Evolutionary conservation across 2,329 filamentous ascomycete species (phyloP), one percentile per base, ranked within the genome.

Genomic region (Amphichorda felina): DNA sequence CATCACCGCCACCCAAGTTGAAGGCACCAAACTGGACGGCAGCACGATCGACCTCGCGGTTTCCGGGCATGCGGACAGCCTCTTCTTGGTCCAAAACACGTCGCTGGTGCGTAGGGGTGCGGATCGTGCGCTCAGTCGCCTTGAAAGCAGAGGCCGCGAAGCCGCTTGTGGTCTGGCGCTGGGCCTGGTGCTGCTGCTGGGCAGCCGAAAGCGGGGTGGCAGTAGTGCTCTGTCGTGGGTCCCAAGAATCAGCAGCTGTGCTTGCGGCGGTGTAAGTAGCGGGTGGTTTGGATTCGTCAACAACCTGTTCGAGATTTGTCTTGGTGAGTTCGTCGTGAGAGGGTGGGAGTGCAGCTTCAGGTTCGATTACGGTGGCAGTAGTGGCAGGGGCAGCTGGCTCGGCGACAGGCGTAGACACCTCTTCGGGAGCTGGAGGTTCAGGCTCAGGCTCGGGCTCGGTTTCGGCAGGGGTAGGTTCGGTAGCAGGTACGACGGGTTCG

Each of bases 1-100:
- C 82, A 33, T 88, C 82, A 41, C 74, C 73, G 36, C 79, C 87
- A 53, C 84, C 88, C 50, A 98, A 60, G 52, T 82, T 93, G 68
- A 98, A 85, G 56, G 88, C 93, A 43, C 91, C 91, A 56, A 98
- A 98, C 55, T 96, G 89, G 33, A 98, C 87, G 34, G 88, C 83
- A 45, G 89, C 77, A 49, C 87, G 80, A 55, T 96, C 89, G 19
- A 98, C 82, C 36, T 91, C 88, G 46, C 91, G 87, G 64, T 95
- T 94, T 40, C 85, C 87, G 31, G 91, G 91, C 89, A 98, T 95
- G 44, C 94, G 87, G 28, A 98, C 91, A 40, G 91, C 86, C 63
- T 98, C 91, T 59, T 94, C 88, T 55, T 98, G 91, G 49, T 96
- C 88, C 50, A 94, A 70, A 36, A 95, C 72, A 50, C 86, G 82